Conservation (phyloP, 495 filamentous ascomycete species). For the Penicillium angulare region DNA sequence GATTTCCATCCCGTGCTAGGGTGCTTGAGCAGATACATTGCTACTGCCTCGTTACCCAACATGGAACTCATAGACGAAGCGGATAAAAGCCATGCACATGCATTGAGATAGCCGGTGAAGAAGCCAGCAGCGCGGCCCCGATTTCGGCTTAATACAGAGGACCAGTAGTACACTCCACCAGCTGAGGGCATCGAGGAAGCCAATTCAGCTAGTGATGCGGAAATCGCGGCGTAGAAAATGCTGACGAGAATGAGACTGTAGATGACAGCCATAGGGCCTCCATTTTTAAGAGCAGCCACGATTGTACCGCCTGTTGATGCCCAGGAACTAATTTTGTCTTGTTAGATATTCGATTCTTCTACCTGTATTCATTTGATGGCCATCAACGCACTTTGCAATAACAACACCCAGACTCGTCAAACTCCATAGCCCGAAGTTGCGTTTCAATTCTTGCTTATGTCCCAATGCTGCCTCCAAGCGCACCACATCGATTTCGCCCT, state of each 20-base stretch:
- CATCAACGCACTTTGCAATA: slow-evolving; percentile 41
- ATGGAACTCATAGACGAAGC: slow-evolving; percentile 64
- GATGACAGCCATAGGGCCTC: slow-evolving; percentile 42
- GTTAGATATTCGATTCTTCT: not conserved
- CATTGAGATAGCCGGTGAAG: slow-evolving; percentile 73
- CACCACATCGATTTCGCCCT: slow-evolving; percentile 33
- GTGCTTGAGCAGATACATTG: slow-evolving; percentile 66
- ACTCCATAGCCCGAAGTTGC: slow-evolving; percentile 44
- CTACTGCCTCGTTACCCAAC: slow-evolving; percentile 61
- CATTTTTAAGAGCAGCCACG: slow-evolving; percentile 43
- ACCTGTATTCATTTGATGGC: not conserved
- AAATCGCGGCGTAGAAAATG: slow-evolving; percentile 43
- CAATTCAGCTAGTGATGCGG: slow-evolving; percentile 57
- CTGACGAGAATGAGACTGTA: slow-evolving; percentile 44
- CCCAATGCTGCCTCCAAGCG: slow-evolving; percentile 44
- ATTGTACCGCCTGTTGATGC: slow-evolving; percentile 45
- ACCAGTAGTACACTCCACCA: slow-evolving; percentile 84
- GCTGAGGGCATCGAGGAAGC: slow-evolving; percentile 77
- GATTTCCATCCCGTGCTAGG: slow-evolving; percentile 52
- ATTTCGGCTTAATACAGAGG: slow-evolving; percentile 62
- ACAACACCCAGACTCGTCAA: slow-evolving; percentile 46
- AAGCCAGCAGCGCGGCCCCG: slow-evolving; percentile 63
- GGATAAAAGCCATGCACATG: slow-evolving; percentile 70
- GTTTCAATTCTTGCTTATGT: slow-evolving; percentile 41
- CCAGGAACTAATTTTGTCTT: slow-evolving; percentile 32